phyloP scores from a whole-genome alignment of 208 protist species.

The Borovskyia barvae region DNA sequence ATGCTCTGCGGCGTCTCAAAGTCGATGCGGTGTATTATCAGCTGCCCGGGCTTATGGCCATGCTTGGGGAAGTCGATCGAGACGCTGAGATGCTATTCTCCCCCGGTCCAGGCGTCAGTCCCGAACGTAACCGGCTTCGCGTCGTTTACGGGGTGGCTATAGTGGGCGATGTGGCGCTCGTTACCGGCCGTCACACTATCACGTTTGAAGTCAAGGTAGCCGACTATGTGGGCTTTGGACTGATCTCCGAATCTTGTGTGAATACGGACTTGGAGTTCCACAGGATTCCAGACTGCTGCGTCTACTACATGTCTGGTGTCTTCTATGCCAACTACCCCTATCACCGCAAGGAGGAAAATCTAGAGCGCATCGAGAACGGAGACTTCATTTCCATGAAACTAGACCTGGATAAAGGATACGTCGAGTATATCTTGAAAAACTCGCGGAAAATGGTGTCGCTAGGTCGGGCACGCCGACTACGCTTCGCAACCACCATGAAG shows the following conservation, averaged over 20 bases:
- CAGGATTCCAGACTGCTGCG: slow-evolving; percentile 81
- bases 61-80: slow-evolving; percentile 40
- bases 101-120: slow-evolving; percentile 70
- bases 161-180: slow-evolving; percentile 73
- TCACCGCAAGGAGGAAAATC: slow-evolving; percentile 86
- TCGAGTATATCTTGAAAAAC: slow-evolving; percentile 77
- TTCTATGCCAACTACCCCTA: slow-evolving; percentile 91
- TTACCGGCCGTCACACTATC: slow-evolving; percentile 80
- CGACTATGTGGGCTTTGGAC: slow-evolving; percentile 89
- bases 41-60: slow-evolving; percentile 42
- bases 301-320: slow-evolving; percentile 93
- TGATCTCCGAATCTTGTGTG: slow-evolving; percentile 80
- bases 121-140: slow-evolving; percentile 72
- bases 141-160: slow-evolving; percentile 79
- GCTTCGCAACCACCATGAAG: slow-evolving; percentile 87
- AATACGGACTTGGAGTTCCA: slow-evolving; percentile 86
- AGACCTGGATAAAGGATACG: slow-evolving; percentile 80
- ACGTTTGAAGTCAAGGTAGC: slow-evolving; percentile 71
- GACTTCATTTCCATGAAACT: slow-evolving; percentile 76
- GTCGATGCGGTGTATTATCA: slow-evolving; percentile 81
- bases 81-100: slow-evolving; percentile 40
- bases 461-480: slow-evolving; percentile 56
- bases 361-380: slow-evolving; percentile 65
- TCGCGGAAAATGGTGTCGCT: slow-evolving; percentile 77
- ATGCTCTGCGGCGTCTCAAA: slow-evolving; percentile 57